Evolutionary conservation across 805 yeast genomes (phyloP).

Genomic region (Monosporozyma yasuniensis): DNA sequence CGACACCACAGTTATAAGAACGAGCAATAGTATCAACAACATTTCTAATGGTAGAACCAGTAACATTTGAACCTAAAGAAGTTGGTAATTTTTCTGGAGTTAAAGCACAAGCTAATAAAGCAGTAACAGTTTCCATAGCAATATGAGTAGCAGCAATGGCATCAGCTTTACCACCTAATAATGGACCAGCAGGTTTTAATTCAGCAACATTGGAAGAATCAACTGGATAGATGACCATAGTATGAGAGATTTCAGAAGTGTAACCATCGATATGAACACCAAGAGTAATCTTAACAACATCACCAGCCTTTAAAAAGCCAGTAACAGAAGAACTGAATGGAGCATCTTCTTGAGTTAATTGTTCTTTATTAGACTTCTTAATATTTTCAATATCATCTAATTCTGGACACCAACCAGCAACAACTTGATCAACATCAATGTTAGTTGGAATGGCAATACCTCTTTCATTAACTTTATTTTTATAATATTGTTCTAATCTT

Average conservation of each 20-base stretch:
- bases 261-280: conserved; percentile 96
- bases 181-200: conserved; percentile 60
- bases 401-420: conserved; percentile 80
- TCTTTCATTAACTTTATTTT: conserved; percentile 63
- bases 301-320: conserved; percentile 50
- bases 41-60: conserved; percentile 61
- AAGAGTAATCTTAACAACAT: conserved; percentile 70
- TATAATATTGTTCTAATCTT: conserved; percentile 53
- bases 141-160: conserved; percentile 81
- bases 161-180: conserved; percentile 79
- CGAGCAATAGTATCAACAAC: conserved; percentile 84
- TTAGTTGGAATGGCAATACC: conserved; percentile 91
- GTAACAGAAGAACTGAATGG: conserved; percentile 18
- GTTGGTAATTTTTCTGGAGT: conserved; percentile 68
- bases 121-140: conserved; percentile 79
- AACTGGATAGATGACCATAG: conserved; percentile 73
- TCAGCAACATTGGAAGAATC: conserved; percentile 34
- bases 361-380: conserved; percentile 21
- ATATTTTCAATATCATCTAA: conserved; percentile 46
- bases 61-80: conserved; percentile 41
- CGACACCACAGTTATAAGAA: conserved; percentile 71
- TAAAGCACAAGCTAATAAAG: conserved; percentile 62
- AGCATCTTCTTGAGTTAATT: conserved; percentile 9
- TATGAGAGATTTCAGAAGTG: conserved; percentile 79
- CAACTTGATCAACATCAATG: conserved; percentile 73